Evolutionary conservation across 1,284 basidiomycete genomes (phyloP).

Genomic region (Schizophyllum amplum): DNA sequence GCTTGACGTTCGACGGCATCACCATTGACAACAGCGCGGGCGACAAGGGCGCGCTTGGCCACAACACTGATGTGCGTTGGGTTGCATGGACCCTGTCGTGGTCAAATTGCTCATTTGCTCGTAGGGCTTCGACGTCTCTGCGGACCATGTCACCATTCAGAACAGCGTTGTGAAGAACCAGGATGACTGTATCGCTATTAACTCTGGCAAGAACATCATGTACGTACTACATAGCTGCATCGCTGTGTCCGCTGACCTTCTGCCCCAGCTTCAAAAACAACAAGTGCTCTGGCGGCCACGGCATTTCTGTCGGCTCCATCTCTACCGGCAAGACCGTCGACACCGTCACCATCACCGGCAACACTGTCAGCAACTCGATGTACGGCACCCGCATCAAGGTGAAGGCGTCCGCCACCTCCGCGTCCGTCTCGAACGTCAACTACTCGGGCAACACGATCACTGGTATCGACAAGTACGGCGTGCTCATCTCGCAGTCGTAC

Average conservation of each 20-base stretch:
- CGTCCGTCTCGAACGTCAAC: constrained; percentile 12
- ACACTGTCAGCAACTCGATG: constrained; percentile 37
- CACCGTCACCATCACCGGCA: constrained; percentile 36
- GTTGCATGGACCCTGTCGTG: neutral
- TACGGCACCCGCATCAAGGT: constrained; percentile 11
- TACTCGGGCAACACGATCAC: constrained; percentile 8
- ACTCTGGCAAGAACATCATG: constrained; percentile 44
- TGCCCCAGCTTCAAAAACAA: constrained; percentile 33
- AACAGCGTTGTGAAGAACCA: constrained; percentile 29
- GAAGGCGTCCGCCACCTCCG: constrained; percentile 3
- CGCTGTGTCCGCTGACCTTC: neutral
- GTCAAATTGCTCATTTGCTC: neutral
- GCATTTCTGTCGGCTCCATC: constrained; percentile 55
- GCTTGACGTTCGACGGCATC: constrained; percentile 4
- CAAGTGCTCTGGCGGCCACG: constrained; percentile 49
- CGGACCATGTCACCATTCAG: constrained; percentile 35
- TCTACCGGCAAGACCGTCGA: constrained; percentile 36
- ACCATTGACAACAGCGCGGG: constrained; percentile 15
- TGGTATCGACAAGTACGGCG: constrained; percentile 14
- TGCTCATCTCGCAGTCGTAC: constrained; percentile 42
- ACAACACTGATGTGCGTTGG: constrained; percentile 35
- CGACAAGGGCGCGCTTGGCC: constrained; percentile 19
- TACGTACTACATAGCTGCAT: neutral
- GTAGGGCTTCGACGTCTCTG: constrained; percentile 40
- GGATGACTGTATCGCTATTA: constrained; percentile 61